Evolutionary conservation across 1,284 basidiomycete genomes (phyloP), one percentile per base, ranked within the genome.

Genomic region (Cryptococcus wingfieldii): DNA sequence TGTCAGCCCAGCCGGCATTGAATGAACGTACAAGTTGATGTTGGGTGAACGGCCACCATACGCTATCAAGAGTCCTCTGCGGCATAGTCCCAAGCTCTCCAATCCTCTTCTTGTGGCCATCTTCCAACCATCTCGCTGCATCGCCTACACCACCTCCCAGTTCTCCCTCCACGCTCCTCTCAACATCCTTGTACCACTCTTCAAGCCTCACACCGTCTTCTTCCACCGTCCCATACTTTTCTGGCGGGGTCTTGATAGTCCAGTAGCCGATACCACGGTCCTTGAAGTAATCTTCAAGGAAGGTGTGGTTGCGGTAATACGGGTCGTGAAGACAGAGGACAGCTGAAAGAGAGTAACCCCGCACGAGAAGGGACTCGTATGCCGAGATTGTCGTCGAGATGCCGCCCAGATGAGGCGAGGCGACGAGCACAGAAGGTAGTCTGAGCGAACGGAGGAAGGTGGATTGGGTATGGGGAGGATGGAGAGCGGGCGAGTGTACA

Each of bases 31-130:
- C 73, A 46, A 77, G 47, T 1, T 84, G 85, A 67, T 98, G 95
- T 71, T 98, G 95, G 1, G 94, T 91, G 71, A 98, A 98, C 0
- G 95, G 95, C 92, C 93, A 98, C 95, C 95, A 98, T 53, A 96
- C 81, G 1, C 81, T 82, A 51, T 90, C 82, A 48, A 89, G 77
- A 0, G 92, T 87, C 31, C 94, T 82, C 13, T 80, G 77, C 1
- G 90, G 85, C 85, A 96, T 90, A 0, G 85, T 84, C 45, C 84
- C 80, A 4, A 98, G 81, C 45, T 89, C 83, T 2, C 80, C 69
- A 8, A 96, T 74, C 10, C 94, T 82, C 34, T 72, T 65, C 0
- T 70, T 58, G 72, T 98, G 94, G 25, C 80, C 77, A 4, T 74
- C 54, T 61, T 90, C 86, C 12, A 98, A 79, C 64, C 85, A 80